phyloP scores from a whole-genome alignment of 768 basidiomycete species.

The Calocera cornea region DNA sequence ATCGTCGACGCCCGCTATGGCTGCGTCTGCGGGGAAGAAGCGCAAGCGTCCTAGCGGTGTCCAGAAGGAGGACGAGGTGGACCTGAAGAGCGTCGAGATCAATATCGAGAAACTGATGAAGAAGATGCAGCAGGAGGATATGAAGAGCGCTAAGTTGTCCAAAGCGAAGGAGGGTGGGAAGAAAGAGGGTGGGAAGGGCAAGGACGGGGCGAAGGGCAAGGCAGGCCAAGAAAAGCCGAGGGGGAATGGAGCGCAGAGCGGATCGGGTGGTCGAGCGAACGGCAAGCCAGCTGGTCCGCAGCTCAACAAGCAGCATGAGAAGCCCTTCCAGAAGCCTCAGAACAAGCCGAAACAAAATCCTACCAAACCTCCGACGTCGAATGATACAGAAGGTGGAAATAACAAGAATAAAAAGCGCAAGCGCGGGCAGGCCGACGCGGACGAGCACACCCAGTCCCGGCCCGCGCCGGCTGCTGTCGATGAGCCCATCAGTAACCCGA shows the following conservation, averaged over 20 bases:
- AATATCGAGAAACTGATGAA: constrained; percentile 12
- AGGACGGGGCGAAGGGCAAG: not conserved
- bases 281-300: not conserved
- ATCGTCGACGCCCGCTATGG: not conserved
- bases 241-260: not conserved
- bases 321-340: not conserved
- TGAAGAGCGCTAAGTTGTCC: constrained; percentile 2
- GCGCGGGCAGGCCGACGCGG: not conserved
- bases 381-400: not conserved
- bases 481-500: not conserved
- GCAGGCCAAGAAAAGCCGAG: not conserved
- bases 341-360: not conserved
- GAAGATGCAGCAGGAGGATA: not conserved
- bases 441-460: not conserved
- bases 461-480: too few species aligned
- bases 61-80: not conserved
- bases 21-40: not conserved
- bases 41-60: constrained; percentile 1
- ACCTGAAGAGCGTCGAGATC: not conserved
- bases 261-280: not conserved
- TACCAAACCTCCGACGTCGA: not conserved
- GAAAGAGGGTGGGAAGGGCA: constrained; percentile 2
- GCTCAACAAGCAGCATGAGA: not conserved
- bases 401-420: not conserved
- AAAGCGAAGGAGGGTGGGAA: not conserved